Conservation (phyloP, 495 filamentous ascomycete genomes). For the Parmelia sp. region DNA sequence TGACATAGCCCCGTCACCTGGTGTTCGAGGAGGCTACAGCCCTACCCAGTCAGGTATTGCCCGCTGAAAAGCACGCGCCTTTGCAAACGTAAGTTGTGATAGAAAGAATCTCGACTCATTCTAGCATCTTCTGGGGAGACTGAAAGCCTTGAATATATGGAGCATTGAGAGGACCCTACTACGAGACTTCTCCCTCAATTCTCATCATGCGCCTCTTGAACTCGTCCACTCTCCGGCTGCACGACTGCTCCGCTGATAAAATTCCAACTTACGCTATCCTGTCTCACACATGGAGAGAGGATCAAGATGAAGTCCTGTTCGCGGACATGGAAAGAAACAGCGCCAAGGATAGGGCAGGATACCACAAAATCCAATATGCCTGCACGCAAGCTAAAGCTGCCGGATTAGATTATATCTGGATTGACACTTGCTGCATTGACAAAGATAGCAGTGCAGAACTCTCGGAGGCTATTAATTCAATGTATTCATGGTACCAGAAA, state of each 20-base stretch:
- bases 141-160: neutral
- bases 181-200: neutral
- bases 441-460: slow-evolving; percentile 37
- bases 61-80: no score
- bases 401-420: slow-evolving; percentile 32
- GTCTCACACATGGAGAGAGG: slow-evolving; percentile 23
- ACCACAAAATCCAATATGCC: slow-evolving; percentile 29
- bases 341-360: slow-evolving; percentile 25
- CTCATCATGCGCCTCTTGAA: slow-evolving; percentile 19
- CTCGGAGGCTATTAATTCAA: slow-evolving; percentile 27
- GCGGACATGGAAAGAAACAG: slow-evolving; percentile 23
- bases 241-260: neutral
- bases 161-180: neutral
- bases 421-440: slow-evolving; percentile 41
- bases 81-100: no score
- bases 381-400: slow-evolving; percentile 26
- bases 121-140: neutral
- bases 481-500: slow-evolving; percentile 32
- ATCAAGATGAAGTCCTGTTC: slow-evolving; percentile 26
- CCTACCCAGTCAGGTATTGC: neutral
- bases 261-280: slow-evolving; percentile 30
- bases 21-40: neutral
- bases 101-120: no score
- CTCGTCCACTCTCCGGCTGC: slow-evolving; percentile 14
- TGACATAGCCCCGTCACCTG: neutral